phyloP scores from a whole-genome alignment of 176 grass and related monocot species.

The Pontederia paniculata region DNA sequence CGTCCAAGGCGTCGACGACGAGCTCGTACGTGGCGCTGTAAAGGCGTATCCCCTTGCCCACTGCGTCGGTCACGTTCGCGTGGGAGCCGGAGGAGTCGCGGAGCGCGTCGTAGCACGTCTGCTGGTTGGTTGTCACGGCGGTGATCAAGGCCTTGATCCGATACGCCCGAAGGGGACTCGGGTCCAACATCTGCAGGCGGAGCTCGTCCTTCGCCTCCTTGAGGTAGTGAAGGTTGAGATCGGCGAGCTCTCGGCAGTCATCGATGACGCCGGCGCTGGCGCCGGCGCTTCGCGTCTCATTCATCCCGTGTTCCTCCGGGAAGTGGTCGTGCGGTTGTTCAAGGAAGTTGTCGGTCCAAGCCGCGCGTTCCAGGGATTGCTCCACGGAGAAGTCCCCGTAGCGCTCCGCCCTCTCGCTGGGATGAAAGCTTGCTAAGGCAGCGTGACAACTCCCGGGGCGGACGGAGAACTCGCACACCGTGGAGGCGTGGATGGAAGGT shows the following conservation, averaged over 20 bases:
- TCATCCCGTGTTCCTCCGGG: too few relatives aligned
- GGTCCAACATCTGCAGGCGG: not conserved
- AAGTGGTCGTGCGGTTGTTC: too few relatives aligned
- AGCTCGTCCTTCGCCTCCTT: conserved; percentile 1
- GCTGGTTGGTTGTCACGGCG: conserved; percentile 21
- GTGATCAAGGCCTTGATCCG: conserved; percentile 18
- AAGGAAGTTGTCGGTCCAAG: too few relatives aligned
- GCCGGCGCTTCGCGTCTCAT: too few relatives aligned
- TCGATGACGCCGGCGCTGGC: not conserved
- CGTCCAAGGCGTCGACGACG: not conserved
- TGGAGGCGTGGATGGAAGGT: not conserved
- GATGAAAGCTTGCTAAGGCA: not conserved
- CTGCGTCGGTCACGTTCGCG: conserved; percentile 6
- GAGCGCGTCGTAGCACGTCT: conserved; percentile 16
- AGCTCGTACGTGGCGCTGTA: conserved; percentile 15
- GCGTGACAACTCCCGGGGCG: not conserved
- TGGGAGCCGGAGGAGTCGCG: conserved; percentile 2
- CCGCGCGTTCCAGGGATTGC: not conserved
- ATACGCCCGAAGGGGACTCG: not conserved
- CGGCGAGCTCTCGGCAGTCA: not conserved
- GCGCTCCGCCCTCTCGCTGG: not conserved
- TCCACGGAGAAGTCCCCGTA: not conserved
- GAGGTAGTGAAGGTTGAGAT: not conserved
- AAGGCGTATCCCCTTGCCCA: conserved; percentile 10
- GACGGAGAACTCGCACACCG: conserved; percentile 5